Conservation (phyloP, 1,284 basidiomycete genomes). For the Cutaneotrichosporon sp. region DNA sequence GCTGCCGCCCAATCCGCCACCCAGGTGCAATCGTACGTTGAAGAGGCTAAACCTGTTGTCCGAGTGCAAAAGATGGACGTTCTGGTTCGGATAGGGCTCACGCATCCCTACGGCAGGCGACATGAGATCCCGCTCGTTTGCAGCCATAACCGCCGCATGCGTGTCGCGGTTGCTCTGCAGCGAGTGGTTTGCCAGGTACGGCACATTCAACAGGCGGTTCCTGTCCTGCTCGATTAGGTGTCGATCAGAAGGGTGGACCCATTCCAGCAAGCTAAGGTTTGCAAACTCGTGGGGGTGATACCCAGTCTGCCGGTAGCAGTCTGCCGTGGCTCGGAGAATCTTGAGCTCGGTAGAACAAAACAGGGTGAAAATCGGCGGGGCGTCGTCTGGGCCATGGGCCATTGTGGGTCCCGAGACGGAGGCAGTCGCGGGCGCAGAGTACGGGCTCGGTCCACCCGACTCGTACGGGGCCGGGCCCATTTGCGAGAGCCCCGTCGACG, state of each 20-base stretch:
- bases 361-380: conserved; percentile 25
- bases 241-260: conserved; percentile 36
- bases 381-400: not conserved
- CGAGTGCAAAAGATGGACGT: conserved; percentile 31
- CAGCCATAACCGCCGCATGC: conserved; percentile 26
- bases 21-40: conserved; percentile 42
- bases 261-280: conserved; percentile 35
- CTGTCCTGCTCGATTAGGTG: conserved; percentile 31
- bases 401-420: not conserved
- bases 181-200: conserved; percentile 18
- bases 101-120: conserved; percentile 41
- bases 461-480: not conserved
- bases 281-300: conserved; percentile 40
- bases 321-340: conserved; percentile 31
- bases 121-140: conserved; percentile 31
- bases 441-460: not conserved
- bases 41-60: conserved; percentile 29
- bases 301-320: conserved; percentile 30
- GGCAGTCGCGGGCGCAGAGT: not conserved
- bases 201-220: conserved; percentile 24
- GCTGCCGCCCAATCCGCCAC: conserved; percentile 36
- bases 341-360: conserved; percentile 41
- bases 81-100: conserved; percentile 43
- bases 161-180: conserved; percentile 31
- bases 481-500: not conserved